A percentile compares a stretch with the other conserved stretches of the same genome.
These are phyloP conservation scores for Lagenidium giganteum DNA, from an alignment of 352 stramenopile species.

Conservation along the genomic window DNA sequence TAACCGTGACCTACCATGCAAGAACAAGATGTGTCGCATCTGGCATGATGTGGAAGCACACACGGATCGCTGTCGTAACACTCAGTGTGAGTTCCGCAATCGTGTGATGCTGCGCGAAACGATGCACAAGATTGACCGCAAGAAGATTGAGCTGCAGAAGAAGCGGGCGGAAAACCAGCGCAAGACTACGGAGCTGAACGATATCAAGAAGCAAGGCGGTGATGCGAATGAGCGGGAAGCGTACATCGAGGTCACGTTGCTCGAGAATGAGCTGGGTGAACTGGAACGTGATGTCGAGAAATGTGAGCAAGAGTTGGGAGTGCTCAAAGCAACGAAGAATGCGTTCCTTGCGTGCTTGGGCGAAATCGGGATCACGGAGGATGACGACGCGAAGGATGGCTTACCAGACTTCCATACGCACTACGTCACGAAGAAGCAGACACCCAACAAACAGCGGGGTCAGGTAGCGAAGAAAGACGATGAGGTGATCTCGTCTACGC, in stretches of 20 bases:
- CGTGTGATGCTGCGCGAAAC: slow-evolving; percentile 66
- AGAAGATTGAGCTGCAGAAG: slow-evolving; percentile 39
- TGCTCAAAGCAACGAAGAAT: slow-evolving; percentile 40
- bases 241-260: slow-evolving; percentile 27
- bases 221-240: slow-evolving; percentile 23
- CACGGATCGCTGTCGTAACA: slow-evolving; percentile 58
- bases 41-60: slow-evolving; percentile 74
- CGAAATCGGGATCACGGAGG: slow-evolving; percentile 52
- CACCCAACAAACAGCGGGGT: slow-evolving; percentile 21
- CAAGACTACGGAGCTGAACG: slow-evolving; percentile 28
- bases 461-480: slow-evolving; percentile 22
- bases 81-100: slow-evolving; percentile 64
- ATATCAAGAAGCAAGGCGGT: slow-evolving; percentile 24
- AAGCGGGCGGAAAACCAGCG: slow-evolving; percentile 23
- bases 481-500: slow-evolving; percentile 1
- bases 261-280: slow-evolving; percentile 50
- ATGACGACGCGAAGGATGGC: slow-evolving; percentile 47
- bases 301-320: slow-evolving; percentile 32
- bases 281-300: slow-evolving; percentile 62
- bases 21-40: slow-evolving; percentile 64
- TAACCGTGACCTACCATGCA: slow-evolving; percentile 49
- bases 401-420: slow-evolving; percentile 45
- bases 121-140: slow-evolving; percentile 72
- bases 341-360: slow-evolving; percentile 59
- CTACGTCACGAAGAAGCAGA: slow-evolving; percentile 34